Evolutionary conservation across 1,284 basidiomycete species (phyloP).

Genomic region (Boletus mariae): DNA sequence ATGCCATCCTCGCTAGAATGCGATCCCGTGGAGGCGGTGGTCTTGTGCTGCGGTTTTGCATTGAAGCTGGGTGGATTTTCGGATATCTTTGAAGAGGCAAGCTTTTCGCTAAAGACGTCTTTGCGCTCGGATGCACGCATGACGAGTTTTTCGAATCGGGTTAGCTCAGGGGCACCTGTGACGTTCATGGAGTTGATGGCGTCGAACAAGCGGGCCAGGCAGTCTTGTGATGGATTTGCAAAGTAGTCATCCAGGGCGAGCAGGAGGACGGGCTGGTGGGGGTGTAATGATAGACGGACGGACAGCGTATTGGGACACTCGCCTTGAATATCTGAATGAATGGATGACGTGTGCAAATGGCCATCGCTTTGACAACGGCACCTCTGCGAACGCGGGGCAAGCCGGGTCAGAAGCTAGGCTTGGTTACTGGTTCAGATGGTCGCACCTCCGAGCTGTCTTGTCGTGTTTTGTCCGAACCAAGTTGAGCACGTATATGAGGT

Average conservation of each 20-base stretch:
- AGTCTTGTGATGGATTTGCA: conserved; percentile 80
- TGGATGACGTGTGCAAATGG: conserved; percentile 92
- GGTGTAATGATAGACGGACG: conserved; percentile 3
- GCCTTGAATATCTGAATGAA: conserved; percentile 99
- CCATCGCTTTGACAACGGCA: conserved; percentile 93
- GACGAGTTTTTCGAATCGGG: conserved; percentile 81
- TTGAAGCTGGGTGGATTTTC: conserved; percentile 8
- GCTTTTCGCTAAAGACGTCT: conserved; percentile 89
- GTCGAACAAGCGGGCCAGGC: conserved; percentile 85
- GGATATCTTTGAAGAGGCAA: conserved; percentile 36
- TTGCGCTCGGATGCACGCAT: conserved; percentile 88
- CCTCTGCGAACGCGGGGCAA: conserved; percentile 52
- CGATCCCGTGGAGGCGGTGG: conserved; percentile 56
- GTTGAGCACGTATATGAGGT: conserved; percentile 89
- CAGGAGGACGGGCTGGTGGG: conserved; percentile 77
- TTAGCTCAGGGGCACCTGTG: conserved; percentile 73
- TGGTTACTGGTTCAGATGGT: conserved; percentile 5
- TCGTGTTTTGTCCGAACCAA: conserved; percentile 96
- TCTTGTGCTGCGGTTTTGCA: conserved; percentile 40
- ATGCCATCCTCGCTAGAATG: conserved; percentile 64
- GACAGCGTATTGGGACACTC: conserved; percentile 18
- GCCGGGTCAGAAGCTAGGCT: conserved; percentile 10
- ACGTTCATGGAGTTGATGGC: conserved; percentile 91
- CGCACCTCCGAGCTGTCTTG: conserved; percentile 78
- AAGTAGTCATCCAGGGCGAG: conserved; percentile 97